Base-by-base conservation (phyloP, 1,284 basidiomycete species). In the Cutaneotrichosporon arboriforme region DNA sequence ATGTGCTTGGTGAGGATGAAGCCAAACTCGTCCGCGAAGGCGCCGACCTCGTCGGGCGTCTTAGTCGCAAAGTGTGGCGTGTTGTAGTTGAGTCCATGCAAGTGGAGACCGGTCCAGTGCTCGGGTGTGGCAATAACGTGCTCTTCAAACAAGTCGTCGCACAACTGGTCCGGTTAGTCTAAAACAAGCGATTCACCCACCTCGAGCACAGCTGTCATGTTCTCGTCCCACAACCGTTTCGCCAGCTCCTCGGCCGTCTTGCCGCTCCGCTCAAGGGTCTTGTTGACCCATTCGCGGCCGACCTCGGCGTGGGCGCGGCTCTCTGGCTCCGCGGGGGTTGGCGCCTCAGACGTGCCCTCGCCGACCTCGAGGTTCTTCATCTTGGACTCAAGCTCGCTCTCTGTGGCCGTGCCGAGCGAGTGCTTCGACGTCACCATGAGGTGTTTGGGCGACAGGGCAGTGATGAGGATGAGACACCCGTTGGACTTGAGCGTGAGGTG, bases 61-160 rank as follows among this genome's bases (percentile, higher is more conserved):
- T 85, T 81, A 0, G 94, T 97, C 13, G 75, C 73, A 73, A 98
- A 96, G 3, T 77, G 77, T 13, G 81, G 83, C 1, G 83, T 77
- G 64, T 84, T 86, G 51, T 79, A 75, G 68, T 97, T 97, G 49
- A 98, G 78, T 3, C 93, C 92, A 74, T 98, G 96, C 0, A 99
- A 80, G 65, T 97, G 90, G 1, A 98, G 83, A 1, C 96, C 96
- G 0, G 91, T 90, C 61, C 85, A 83, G 26, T 94, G 85, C 0
- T 81, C 78, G 0, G 87, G 77, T 65, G 93, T 96, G 0, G 84
- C 79, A 0, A 99, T 81, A 38, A 98, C 94, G 66, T 99, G 96
- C 72, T 99, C 96, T 65, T 99, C 96, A 67, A 99, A 99, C 1
- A 81, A 82, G 74, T 99, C 96, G 67, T 99, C 94, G 70, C 96